Evolutionary conservation across 2,329 filamentous ascomycete genomes (phyloP).

Genomic region (Penicillium sp.): DNA sequence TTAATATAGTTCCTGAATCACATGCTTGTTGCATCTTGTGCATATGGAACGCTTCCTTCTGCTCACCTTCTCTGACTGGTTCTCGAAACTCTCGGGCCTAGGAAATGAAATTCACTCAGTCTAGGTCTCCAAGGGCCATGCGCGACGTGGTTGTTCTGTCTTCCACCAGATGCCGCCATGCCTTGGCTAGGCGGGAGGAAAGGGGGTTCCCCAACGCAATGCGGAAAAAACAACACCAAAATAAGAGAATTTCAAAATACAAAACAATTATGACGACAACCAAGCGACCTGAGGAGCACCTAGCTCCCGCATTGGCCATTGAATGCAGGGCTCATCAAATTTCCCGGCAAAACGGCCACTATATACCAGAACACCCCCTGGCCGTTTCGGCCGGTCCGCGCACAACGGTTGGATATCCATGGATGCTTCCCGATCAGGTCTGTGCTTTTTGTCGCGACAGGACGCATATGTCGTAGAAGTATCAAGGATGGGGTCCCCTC

Average conservation of each 20-base stretch:
- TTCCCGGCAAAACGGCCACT: neutral
- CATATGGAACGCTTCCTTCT: neutral
- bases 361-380: neutral
- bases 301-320: neutral
- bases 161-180: constrained; percentile 12
- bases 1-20: neutral
- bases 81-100: constrained; percentile 6
- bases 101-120: constrained; percentile 4
- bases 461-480: neutral
- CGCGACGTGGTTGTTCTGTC: constrained; percentile 23
- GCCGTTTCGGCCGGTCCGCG: neutral
- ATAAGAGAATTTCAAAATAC: neutral
- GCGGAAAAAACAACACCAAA: neutral
- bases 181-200: constrained; percentile 9
- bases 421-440: constrained; percentile 4
- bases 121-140: constrained; percentile 13
- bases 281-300: neutral
- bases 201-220: constrained; percentile 10
- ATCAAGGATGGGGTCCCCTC: neutral
- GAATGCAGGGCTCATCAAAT: neutral
- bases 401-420: neutral
- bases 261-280: neutral
- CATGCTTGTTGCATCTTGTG: constrained; percentile 1
- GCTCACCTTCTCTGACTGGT: neutral
- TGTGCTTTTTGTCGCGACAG: constrained; percentile 1